Base-by-base conservation (phyloP, 345 rosid species). In the Linum lewisii region DNA sequence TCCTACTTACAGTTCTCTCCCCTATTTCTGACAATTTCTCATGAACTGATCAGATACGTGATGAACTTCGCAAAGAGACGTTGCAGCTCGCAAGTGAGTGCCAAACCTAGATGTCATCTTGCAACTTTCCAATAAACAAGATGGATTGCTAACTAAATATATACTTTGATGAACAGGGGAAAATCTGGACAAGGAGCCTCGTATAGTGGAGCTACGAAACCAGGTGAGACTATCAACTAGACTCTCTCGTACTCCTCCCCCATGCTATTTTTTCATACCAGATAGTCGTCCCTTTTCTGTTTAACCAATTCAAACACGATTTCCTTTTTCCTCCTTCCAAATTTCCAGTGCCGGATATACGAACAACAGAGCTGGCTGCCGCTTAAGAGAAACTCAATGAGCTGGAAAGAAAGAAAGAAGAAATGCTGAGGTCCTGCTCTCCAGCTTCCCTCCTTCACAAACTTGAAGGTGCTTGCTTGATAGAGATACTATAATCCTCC, bases 121-220 rank as follows among this genome's bases (percentile, higher is more conserved):
- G 14, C 29, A 23, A 32, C 57, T 20, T 2, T 53, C n/a, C 51
- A 23, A 7, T 4, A 29, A 9, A 22, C 2, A 4, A 18, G 15
- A 14, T 22, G 57, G 50, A 45, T n/a, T 55, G 59, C 58, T 72
- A 37, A 61, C 19, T n/a, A 26, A 9, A 42, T 69, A 21, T 16
- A 42, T 42, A 29, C 44, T 59, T 15, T 51, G 37, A 25, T 69
- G 13, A 71, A 54, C 76, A 93, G 97, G 78, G 69, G 79, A 68
- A 50, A 93, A 87, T 71, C 68, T 87, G 74, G 97, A 88, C 62
- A 88, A 88, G 76, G 98, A 85, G 64, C 96, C 90, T 16, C 96
- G 73, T 25, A 86, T 88, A 42, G 69, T 77, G 76, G 98, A 89
- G 74, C 89, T 92, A 60, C 75, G 81, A 64, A 87, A 84, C 72